These are phyloP conservation scores for Vickermania spadyakhi DNA, from an alignment of 208 protist genomes.

Conservation along the genomic window DNA sequence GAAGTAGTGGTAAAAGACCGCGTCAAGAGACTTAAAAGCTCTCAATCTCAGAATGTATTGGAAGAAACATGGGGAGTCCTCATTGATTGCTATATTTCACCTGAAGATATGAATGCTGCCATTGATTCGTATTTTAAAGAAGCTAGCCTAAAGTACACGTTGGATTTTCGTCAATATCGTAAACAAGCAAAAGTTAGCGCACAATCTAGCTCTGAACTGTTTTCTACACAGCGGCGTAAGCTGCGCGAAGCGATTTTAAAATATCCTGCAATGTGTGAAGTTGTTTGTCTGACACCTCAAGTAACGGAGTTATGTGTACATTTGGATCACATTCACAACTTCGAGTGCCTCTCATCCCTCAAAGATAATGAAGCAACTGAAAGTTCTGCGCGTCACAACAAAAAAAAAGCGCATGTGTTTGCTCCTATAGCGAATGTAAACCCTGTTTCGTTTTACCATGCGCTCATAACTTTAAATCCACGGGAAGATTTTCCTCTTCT, in stretches of 20 bases:
- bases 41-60: not conserved
- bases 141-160: not conserved
- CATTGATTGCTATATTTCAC: constrained; percentile 8
- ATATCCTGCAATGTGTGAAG: constrained; percentile 3
- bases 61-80: constrained; percentile 9
- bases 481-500: constrained; percentile 4
- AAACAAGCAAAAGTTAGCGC: not conserved
- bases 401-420: not conserved
- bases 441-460: constrained; percentile 9
- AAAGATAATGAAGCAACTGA: not conserved
- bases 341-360: not conserved
- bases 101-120: constrained; percentile 6
- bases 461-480: constrained; percentile 3
- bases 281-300: not conserved
- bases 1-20: constrained; percentile 9
- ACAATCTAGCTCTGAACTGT: not conserved
- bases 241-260: not conserved
- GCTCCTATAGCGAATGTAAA: not conserved
- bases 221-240: not conserved
- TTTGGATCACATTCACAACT: constrained; percentile 5
- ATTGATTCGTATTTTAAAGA: constrained; percentile 5
- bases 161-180: constrained; percentile 1
- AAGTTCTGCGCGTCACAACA: not conserved
- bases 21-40: constrained; percentile 3
- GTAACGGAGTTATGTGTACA: constrained; percentile 5